Percentiles rank a stretch among this genome's conserved stretches.
These are phyloP conservation scores for Begonia loranthoides DNA, from an alignment of 306 rosid genomes.

Conservation along the genomic window DNA sequence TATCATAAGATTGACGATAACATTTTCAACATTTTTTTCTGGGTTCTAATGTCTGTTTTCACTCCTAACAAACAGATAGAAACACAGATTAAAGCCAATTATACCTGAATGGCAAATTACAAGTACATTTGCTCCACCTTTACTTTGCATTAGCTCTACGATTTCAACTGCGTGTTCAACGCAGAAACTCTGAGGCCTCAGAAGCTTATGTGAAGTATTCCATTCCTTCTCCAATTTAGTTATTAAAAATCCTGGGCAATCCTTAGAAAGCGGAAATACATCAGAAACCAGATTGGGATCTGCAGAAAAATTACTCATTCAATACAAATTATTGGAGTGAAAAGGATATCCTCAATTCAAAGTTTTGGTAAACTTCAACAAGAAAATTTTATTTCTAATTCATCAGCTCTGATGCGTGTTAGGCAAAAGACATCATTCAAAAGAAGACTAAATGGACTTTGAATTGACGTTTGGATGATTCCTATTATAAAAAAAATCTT, in stretches of 20 bases:
- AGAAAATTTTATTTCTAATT: neutral
- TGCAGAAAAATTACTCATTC: slow-evolving; percentile 27
- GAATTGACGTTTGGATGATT: no score
- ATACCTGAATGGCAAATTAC: slow-evolving; percentile 95
- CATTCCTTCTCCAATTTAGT: slow-evolving; percentile 27
- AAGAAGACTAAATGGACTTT: no score
- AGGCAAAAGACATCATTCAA: neutral
- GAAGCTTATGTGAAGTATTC: slow-evolving; percentile 41
- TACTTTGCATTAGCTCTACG: slow-evolving; percentile 64
- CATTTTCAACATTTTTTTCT: no score
- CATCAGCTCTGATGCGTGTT: neutral
- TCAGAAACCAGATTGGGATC: slow-evolving; percentile 32
- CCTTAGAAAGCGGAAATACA: slow-evolving; percentile 19
- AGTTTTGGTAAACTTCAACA: neutral
- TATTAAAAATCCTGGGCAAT: slow-evolving; percentile 24
- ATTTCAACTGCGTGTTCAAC: slow-evolving; percentile 77
- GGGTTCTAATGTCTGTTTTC: no score
- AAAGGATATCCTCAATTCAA: slow-evolving; percentile 1
- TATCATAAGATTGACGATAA: no score
- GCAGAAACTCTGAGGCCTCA: slow-evolving; percentile 91
- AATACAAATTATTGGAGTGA: slow-evolving; percentile 13
- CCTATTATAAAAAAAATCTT: no score
- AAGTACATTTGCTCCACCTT: slow-evolving; percentile 85
- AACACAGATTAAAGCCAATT: slow-evolving; percentile 6
- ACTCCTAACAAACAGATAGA: neutral